Base-by-base conservation (phyloP, 2,329 filamentous ascomycete species). In the Exophiala sp. region DNA sequence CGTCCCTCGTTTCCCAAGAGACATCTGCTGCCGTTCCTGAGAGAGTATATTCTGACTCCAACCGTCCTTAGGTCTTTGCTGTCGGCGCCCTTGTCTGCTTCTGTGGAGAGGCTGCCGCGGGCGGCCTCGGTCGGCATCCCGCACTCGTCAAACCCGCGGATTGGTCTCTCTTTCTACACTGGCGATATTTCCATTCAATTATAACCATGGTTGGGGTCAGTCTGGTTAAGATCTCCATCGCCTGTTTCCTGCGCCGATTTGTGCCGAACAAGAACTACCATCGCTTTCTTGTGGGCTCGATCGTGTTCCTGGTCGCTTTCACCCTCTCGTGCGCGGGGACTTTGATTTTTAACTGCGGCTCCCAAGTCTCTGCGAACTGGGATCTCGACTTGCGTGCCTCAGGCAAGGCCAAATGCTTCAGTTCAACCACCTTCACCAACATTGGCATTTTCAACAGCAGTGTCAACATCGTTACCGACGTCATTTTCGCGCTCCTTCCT, bases 401-500 rank as follows among this genome's bases (percentile, higher is more conserved):
- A n/a, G 62, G 65, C 5, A 62, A 55, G 16, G 70, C 71, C 0
- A 66, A 65, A n/a, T 78, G 74, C 58, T 74, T 70, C 55, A 66
- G 64, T 9, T 60, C 62, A 24, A 52, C 46, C 2, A 68, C 66
- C 1, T 76, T 72, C 56, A 66, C 63, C n/a, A 63, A 65, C 22
- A 65, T 76, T 19, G 73, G 70, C 11, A 59, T 77, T n/a, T 68
- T 71, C 59, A 73, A 75, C 60, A 71, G 69, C 58, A 61, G 68
- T 70, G 55, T 70, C 60, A 71, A 73, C 48, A 71, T 73, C 32
- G 63, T 66, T 7, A 72, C 70, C n/a, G 70, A 73, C 45, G 62
- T 72, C 6, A 60, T 66, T n/a, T 70, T 73, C 29, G 70, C 70
- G 0, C 65, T 68, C 1, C 60, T 73, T 14, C 71, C 71, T 1